A percentile compares a stretch with the other conserved stretches of the same genome.
Conservation (phyloP, 768 basidiomycete species). For the Crepidotus variabilis region DNA sequence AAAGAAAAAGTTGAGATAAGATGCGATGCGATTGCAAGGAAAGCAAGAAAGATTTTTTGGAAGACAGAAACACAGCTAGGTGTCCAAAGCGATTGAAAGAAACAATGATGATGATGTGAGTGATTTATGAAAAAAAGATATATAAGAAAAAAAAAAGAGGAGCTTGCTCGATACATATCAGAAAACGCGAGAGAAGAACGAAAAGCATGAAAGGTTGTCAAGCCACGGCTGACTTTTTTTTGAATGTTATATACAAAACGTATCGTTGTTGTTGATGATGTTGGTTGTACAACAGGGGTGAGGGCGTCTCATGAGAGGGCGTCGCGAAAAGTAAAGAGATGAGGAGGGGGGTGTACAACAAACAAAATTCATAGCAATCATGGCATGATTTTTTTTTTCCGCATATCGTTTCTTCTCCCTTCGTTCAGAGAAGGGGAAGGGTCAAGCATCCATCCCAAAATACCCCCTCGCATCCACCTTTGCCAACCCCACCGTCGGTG, state of each 20-base stretch:
- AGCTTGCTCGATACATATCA: too few species aligned
- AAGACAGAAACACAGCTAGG: background rate
- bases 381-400: background rate
- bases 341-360: background rate
- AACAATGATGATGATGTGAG: too few species aligned
- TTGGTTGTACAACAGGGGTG: background rate
- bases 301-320: background rate
- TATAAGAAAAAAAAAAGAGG: too few species aligned
- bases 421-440: background rate
- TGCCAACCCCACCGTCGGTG: constrained; percentile 79
- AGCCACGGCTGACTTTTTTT: too few species aligned
- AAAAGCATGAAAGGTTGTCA: too few species aligned
- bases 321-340: background rate
- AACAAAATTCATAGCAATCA: constrained; percentile 1
- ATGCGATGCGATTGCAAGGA: background rate
- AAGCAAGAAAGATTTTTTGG: background rate
- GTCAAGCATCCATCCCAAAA: constrained; percentile 45
- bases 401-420: background rate
- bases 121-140: too few species aligned
- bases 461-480: constrained; percentile 84
- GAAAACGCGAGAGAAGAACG: too few species aligned
- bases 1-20: background rate
- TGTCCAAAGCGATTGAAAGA: background rate
- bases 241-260: too few species aligned
- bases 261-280: too few species aligned